These are phyloP conservation scores for cucumber (Cucumis sativus) DNA, from an alignment of 306 rosid species.

Conservation along the genomic window Cucumber_9930_V3 NC_026659.2:28315001-28315500, in stretches of 20 bases:
- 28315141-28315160: background rate
- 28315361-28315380: slow-evolving; percentile 55
- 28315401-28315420: background rate
- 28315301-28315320: slow-evolving; percentile 94
- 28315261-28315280: slow-evolving; percentile 78
- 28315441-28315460: background rate
- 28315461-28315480: slow-evolving; percentile 9
- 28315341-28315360: slow-evolving; percentile 59
- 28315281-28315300: slow-evolving; percentile 90
- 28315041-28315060: background rate
- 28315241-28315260: slow-evolving; percentile 83
- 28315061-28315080: background rate
- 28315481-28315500: slow-evolving; percentile 76
- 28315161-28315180: background rate
- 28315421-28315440: background rate
- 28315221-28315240: slow-evolving; percentile 83
- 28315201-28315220: slow-evolving; percentile 86
- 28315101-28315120: background rate
- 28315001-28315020: background rate
- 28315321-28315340: slow-evolving; percentile 65
- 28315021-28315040: background rate
- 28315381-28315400: slow-evolving; percentile 74
- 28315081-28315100: background rate
- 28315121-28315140: background rate
- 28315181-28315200: slow-evolving; percentile 72